phyloP scores from a whole-genome alignment of 257 asterid genomes.

The Solanum paucissectum region DNA sequence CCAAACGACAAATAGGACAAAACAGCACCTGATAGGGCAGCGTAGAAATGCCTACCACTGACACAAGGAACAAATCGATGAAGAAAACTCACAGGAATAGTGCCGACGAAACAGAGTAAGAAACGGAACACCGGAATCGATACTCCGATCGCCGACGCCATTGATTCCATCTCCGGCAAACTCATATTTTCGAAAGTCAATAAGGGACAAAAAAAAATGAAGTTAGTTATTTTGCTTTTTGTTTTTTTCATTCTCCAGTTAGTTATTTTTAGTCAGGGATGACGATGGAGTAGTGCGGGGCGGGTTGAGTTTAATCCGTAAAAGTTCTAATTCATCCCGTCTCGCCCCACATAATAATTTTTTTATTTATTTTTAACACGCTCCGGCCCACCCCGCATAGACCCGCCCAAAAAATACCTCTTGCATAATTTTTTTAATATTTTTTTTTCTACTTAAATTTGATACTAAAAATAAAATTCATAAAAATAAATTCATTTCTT shows the following conservation, averaged over 20 bases:
- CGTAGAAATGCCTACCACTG: constrained; percentile 63
- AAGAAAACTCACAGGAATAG: constrained; percentile 76
- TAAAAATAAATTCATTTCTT: too few relatives aligned
- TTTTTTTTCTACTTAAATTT: too few relatives aligned
- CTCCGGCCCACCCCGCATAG: too few relatives aligned
- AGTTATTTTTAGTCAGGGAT: background rate
- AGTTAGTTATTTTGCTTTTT: background rate
- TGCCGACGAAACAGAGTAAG: background rate
- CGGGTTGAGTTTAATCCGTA: too few relatives aligned
- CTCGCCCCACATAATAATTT: too few relatives aligned
- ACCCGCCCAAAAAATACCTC: too few relatives aligned
- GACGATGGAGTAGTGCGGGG: too few relatives aligned
- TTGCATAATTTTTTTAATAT: too few relatives aligned
- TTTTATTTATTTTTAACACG: too few relatives aligned
- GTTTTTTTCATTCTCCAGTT: background rate
- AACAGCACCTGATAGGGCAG: constrained; percentile 58
- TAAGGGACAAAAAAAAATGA: background rate
- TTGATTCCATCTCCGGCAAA: background rate
- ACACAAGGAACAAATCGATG: constrained; percentile 79
- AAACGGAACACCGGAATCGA: background rate
- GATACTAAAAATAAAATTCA: too few relatives aligned
- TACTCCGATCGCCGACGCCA: background rate
- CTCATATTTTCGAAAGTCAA: background rate
- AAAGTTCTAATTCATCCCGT: too few relatives aligned
- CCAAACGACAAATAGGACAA: constrained; percentile 77